Base-by-base conservation (phyloP, 495 filamentous ascomycete genomes). In the Hypoxylon rickii region DNA sequence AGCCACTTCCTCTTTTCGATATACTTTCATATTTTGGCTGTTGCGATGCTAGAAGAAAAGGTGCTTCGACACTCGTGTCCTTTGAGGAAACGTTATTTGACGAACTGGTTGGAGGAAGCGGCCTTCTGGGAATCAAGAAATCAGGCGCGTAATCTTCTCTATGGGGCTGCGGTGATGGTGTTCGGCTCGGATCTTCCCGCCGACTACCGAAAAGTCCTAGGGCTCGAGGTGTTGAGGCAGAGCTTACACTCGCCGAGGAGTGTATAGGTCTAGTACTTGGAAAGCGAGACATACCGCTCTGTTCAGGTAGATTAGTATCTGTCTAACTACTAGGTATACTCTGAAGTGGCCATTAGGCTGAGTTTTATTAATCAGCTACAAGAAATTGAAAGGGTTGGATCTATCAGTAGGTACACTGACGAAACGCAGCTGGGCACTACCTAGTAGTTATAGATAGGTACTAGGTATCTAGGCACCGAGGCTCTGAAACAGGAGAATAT, bases 1-100 rank as follows among this genome's bases (percentile, higher is more conserved):
- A 58, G 15, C n/a, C 44, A 7, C 19, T 44, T 15, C 55, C 46
- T 7, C 55, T 33, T 15, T 40, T 58, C 7, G 55, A 51, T 0
- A 58, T 32, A 10, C 44, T 40, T 24, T 51, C 4, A 29, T 10
- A 29, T 29, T 29, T 4, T 7, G 53, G 15, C 10, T 4, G 24
- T 29, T 4, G 24, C 10, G 24, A 10, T 29, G 24, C 4, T 29
- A 24, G 36, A 24, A 41, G 17, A 6, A 58, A 24, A n/a, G 39
- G 32, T 33, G 11, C 45, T 7, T 45, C 24, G 13, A 18, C 32
- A 36, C 10, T 24, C 24, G 19, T 4, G 4, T 50, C 12, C n/a
- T 19, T 15, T 17, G 20, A 24, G 5, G 19, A 29, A 8, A 32
- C 20, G 8, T 17, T 16, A 26, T 4, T 32, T 11, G 13, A 3